phyloP scores from a whole-genome alignment of 208 protist genomes.

The Leishmania amazonensis region DNA sequence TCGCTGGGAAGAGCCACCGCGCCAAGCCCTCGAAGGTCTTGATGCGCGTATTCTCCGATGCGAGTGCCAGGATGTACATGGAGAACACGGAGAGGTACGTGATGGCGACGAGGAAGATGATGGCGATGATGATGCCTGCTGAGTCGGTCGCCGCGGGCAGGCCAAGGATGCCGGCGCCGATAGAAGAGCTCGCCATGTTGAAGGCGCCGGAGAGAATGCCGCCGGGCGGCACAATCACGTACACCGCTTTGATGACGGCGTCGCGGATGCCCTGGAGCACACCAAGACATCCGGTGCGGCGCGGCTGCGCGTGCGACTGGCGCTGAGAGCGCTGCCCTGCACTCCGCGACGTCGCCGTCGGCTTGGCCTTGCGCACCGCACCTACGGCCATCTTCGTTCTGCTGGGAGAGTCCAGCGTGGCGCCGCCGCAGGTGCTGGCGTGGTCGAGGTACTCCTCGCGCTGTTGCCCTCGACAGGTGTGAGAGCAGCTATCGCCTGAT shows the following conservation, averaged over 20 bases:
- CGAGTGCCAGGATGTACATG: slow-evolving; percentile 44
- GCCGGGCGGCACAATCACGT: slow-evolving; percentile 34
- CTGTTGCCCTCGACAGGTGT: not conserved
- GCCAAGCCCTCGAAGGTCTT: slow-evolving; percentile 50
- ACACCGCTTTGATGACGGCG: not conserved
- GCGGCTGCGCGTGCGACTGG: not conserved
- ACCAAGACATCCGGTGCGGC: not conserved
- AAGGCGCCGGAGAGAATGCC: slow-evolving; percentile 40
- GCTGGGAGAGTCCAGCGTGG: not conserved
- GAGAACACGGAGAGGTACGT: slow-evolving; percentile 45
- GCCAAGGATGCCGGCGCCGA: slow-evolving; percentile 47
- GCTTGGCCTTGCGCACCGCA: not conserved
- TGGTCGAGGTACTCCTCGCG: not conserved
- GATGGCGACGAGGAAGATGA: slow-evolving; percentile 39
- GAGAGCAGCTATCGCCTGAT: not conserved
- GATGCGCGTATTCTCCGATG: slow-evolving; percentile 35
- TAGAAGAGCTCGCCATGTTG: slow-evolving; percentile 39
- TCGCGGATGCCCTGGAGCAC: not conserved
- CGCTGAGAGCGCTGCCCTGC: slow-evolving; percentile 3
- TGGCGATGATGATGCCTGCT: slow-evolving; percentile 35
- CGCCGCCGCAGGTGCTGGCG: not conserved
- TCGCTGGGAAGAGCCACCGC: slow-evolving; percentile 30
- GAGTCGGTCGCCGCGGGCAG: slow-evolving; percentile 45
- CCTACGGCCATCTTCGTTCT: not conserved
- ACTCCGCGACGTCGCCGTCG: not conserved